Evolutionary conservation across 1,284 basidiomycete genomes (phyloP), one percentile per base, ranked within the genome.

Genomic region (Cystobasidiaceae sp.): DNA sequence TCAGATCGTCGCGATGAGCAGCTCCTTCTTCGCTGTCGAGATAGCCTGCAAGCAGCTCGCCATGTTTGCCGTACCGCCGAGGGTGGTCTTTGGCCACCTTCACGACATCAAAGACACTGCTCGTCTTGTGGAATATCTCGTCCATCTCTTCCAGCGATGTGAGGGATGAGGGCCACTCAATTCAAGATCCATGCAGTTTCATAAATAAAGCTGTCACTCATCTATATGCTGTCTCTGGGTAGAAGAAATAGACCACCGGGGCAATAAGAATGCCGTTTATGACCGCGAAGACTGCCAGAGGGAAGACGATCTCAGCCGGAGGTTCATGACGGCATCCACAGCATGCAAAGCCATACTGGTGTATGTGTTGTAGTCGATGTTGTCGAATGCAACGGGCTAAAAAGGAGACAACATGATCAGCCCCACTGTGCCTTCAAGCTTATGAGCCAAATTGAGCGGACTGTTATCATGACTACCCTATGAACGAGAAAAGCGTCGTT

Each of bases 301-400:
- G n/a, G n/a, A n/a, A n/a, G n/a, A n/a, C n/a, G n/a, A n/a, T n/a
- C n/a, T n/a, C n/a, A n/a, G n/a, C n/a, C n/a, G n/a, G n/a, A n/a
- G n/a, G n/a, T n/a, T n/a, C n/a, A n/a, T n/a, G n/a, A n/a, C n/a
- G n/a, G n/a, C n/a, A n/a, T n/a, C n/a, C n/a, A n/a, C n/a, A n/a
- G n/a, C n/a, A n/a, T n/a, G n/a, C n/a, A n/a, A n/a, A n/a, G 84
- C 84, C 69, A 86, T 86, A 33, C 86, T 83, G 82, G 68, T 84
- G 72, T 86, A 86, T 1, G 84, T 85, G 37, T 80, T 76, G 81
- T 83, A 86, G 46, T 78, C 78, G 49, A 87, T 85, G 69, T 82
- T 81, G 69, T 80, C 79, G 73, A 87, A 86, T 0, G 84, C 80
- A 0, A 84, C 83, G 0, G 85, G 84, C 2, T n/a, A n/a, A n/a